These are phyloP conservation scores for Psilocybe cyanescens DNA, from an alignment of 768 basidiomycete species.

Conservation along the genomic window DNA sequence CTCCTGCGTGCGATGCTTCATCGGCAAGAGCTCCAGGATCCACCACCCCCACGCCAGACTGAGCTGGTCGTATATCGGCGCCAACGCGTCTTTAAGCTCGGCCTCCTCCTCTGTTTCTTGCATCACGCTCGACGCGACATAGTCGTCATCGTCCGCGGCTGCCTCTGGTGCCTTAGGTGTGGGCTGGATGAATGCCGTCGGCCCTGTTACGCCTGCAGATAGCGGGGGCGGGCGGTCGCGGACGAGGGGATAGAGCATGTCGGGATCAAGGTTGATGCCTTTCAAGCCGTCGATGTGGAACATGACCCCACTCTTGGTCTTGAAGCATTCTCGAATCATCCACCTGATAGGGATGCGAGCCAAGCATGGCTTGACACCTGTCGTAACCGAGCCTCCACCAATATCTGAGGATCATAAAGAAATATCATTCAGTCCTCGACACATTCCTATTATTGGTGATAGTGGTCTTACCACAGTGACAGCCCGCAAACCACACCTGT, in stretches of 20 bases:
- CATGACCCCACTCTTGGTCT: conserved; percentile 56
- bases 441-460: not conserved
- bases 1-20: conserved; percentile 39
- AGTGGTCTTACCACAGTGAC: conserved; percentile 44
- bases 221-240: conserved; percentile 44
- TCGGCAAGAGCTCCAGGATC: conserved; percentile 30
- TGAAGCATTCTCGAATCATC: conserved; percentile 76
- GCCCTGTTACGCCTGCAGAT: conserved; percentile 7
- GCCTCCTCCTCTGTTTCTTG: conserved; percentile 48
- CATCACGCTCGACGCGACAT: conserved; percentile 8
- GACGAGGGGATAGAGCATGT: conserved; percentile 40
- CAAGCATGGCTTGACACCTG: conserved; percentile 43
- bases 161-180: conserved; percentile 33
- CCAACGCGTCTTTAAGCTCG: conserved; percentile 52
- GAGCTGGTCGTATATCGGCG: conserved; percentile 56
- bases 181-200: conserved; percentile 22
- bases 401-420: conserved; percentile 40
- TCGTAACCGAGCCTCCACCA: conserved; percentile 56
- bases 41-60: conserved; percentile 47
- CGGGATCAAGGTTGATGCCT: conserved; percentile 40
- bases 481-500: conserved; percentile 41
- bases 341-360: conserved; percentile 60
- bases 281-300: conserved; percentile 51
- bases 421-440: not conserved
- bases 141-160: conserved; percentile 11